These are phyloP conservation scores for Leishmania martiniquensis DNA, from an alignment of 208 protist genomes.

Conservation along the genomic window DNA sequence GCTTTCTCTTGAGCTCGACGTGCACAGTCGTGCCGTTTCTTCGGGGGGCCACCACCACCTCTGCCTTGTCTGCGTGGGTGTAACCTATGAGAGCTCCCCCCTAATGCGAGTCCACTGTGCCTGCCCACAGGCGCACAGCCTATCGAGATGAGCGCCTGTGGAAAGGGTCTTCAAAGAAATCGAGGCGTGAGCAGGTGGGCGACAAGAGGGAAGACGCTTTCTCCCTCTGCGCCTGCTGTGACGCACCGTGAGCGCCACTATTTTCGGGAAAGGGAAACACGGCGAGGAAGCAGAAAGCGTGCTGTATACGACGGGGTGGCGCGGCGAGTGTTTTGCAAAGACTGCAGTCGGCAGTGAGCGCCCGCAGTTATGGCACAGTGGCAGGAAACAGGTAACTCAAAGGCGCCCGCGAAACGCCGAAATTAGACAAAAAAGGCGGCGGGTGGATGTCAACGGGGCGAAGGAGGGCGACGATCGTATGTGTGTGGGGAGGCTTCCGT, in stretches of 20 bases:
- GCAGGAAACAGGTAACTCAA: neutral
- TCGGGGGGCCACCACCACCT: neutral
- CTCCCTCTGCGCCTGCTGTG: neutral
- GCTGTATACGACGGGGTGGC: too few relatives aligned
- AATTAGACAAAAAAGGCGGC: too few relatives aligned
- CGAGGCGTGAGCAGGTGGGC: neutral
- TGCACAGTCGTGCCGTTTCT: neutral
- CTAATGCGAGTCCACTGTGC: neutral
- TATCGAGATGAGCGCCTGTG: neutral
- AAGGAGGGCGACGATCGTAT: too few relatives aligned
- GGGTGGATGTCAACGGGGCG: neutral
- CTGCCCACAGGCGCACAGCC: neutral
- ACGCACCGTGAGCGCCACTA: neutral
- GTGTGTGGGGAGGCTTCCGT: too few relatives aligned
- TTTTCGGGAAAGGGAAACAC: neutral
- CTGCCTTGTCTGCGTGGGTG: neutral
- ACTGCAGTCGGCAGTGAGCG: neutral
- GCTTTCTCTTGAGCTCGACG: neutral
- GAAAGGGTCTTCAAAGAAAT: neutral
- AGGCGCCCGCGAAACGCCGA: too few relatives aligned
- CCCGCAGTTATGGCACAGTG: neutral
- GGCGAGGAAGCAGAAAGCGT: too few relatives aligned
- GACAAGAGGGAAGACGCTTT: neutral
- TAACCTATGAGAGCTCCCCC: neutral
- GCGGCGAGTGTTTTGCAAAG: too few relatives aligned